Evolutionary conservation across 768 basidiomycete genomes (phyloP).

Genomic region (Kwoniella heveanensis): DNA sequence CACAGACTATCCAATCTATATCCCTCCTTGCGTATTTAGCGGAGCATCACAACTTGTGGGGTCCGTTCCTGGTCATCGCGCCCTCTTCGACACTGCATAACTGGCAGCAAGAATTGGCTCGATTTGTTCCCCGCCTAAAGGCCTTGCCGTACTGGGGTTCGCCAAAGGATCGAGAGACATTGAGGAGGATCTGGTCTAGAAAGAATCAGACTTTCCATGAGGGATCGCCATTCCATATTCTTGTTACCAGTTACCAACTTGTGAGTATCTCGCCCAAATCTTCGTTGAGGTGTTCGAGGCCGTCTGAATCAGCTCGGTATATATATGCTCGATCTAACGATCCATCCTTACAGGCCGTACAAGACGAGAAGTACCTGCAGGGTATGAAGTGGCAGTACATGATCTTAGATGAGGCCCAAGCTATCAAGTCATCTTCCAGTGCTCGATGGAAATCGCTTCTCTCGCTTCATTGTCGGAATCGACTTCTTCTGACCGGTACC

Average conservation of each 20-base stretch:
- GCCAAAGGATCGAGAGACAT: conserved; percentile 88
- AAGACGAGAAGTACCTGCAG: conserved; percentile 97
- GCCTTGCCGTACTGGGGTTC: conserved; percentile 98
- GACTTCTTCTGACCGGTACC: conserved; percentile 91
- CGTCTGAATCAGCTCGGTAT: conserved; percentile 1
- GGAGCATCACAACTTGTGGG: conserved; percentile 98
- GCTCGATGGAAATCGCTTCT: conserved; percentile 96
- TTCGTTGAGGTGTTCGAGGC: too few species aligned
- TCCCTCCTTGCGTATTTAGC: conserved; percentile 93
- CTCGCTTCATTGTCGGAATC: conserved; percentile 92
- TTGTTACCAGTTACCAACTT: conserved; percentile 96
- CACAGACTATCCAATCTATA: conserved; percentile 88
- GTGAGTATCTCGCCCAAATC: conserved; percentile 61
- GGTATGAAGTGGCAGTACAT: conserved; percentile 99
- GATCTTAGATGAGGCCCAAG: conserved; percentile 99
- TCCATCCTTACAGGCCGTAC: conserved; percentile 67
- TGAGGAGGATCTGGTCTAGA: conserved; percentile 97
- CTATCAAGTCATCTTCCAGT: conserved; percentile 96
- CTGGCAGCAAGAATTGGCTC: conserved; percentile 97
- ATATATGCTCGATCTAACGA: too few species aligned
- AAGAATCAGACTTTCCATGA: conserved; percentile 94
- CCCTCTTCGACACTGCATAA: conserved; percentile 97
- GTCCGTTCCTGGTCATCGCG: conserved; percentile 96
- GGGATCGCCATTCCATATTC: conserved; percentile 92
- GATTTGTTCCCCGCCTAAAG: conserved; percentile 90